Percentiles rank a stretch among this genome's conserved stretches.
Conservation (phyloP, 768 basidiomycete species). For the Mycena haematopus region DNA sequence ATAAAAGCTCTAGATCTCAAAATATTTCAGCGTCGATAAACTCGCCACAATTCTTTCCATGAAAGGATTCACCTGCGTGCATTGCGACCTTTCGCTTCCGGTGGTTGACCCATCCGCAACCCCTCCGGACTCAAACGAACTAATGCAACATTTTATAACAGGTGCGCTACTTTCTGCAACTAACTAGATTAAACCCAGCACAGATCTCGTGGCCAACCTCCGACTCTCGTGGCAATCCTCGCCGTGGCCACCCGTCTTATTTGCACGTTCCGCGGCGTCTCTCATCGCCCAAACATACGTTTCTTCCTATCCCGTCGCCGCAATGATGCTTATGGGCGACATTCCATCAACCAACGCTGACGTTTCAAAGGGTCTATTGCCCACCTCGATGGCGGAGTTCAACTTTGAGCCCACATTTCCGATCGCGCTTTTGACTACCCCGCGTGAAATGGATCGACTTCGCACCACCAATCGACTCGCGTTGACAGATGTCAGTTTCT, state of each 20-base stretch:
- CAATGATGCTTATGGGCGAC: slow-evolving; percentile 66
- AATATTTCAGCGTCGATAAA: slow-evolving; percentile 35
- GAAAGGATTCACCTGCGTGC: slow-evolving; percentile 56
- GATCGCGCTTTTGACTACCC: slow-evolving; percentile 54
- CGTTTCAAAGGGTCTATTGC: slow-evolving; percentile 38
- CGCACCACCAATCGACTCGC: slow-evolving; percentile 49
- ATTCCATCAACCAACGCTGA: slow-evolving; percentile 48
- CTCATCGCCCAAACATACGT: slow-evolving; percentile 73
- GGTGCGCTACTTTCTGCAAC: slow-evolving; percentile 36
- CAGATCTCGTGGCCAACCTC: slow-evolving; percentile 53
- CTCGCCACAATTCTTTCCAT: slow-evolving; percentile 50
- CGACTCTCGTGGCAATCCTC: slow-evolving; percentile 43
- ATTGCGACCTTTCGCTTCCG: slow-evolving; percentile 45
- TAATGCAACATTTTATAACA: slow-evolving; percentile 49
- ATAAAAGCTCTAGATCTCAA: neutral
- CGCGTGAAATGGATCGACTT: slow-evolving; percentile 41
- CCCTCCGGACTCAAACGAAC: slow-evolving; percentile 33
- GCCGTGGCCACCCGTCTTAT: slow-evolving; percentile 66
- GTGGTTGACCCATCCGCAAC: slow-evolving; percentile 17
- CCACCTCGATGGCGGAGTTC: slow-evolving; percentile 55
- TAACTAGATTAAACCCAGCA: neutral
- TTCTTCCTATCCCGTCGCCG: slow-evolving; percentile 68
- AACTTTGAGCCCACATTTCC: slow-evolving; percentile 69
- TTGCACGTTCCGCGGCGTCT: slow-evolving; percentile 54
- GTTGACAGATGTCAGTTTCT: slow-evolving; percentile 19